Percentiles rank a stretch among this genome's conserved stretches.
These are phyloP conservation scores for Areca catechu DNA, from an alignment of 176 grass and related monocot species.

Conservation along the genomic window DNA sequence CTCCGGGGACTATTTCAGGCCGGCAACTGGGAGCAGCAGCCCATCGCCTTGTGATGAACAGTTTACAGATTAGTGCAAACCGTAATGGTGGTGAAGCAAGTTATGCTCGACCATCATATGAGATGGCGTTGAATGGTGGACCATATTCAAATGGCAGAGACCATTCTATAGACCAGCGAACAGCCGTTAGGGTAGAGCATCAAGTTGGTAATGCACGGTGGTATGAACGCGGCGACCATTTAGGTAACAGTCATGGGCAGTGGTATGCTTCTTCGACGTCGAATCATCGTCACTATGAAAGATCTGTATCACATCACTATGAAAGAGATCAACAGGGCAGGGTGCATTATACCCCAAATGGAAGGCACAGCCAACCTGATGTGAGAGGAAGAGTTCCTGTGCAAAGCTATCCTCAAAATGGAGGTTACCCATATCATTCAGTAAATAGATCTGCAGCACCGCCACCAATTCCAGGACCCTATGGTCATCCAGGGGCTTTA, in stretches of 20 bases:
- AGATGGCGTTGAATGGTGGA: slow-evolving; percentile 31
- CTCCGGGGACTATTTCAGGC: slow-evolving; percentile 59
- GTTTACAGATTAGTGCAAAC: slow-evolving; percentile 37
- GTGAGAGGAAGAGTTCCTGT: slow-evolving; percentile 24
- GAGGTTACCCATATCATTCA: slow-evolving; percentile 21
- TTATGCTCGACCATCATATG: slow-evolving; percentile 31
- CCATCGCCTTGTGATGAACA: slow-evolving; percentile 70
- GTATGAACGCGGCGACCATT: slow-evolving; percentile 23
- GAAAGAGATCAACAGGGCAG: slow-evolving; percentile 32
- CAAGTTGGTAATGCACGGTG: slow-evolving; percentile 28
- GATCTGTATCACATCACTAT: slow-evolving; percentile 15
- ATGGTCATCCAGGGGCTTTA: slow-evolving; percentile 21
- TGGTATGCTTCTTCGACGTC: slow-evolving; percentile 27
- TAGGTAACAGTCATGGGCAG: slow-evolving; percentile 25
- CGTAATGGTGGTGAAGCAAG: slow-evolving; percentile 14
- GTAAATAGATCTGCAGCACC: slow-evolving; percentile 23
- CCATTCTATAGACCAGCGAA: slow-evolving; percentile 24
- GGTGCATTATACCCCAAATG: slow-evolving; percentile 20
- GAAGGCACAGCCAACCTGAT: slow-evolving; percentile 27
- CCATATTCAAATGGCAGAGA: slow-evolving; percentile 34
- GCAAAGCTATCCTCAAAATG: slow-evolving; percentile 32
- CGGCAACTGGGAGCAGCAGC: slow-evolving; percentile 74
- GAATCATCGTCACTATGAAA: slow-evolving; percentile 37
- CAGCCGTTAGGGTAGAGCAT: slow-evolving; percentile 29
- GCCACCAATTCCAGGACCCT: slow-evolving; percentile 31